These are phyloP conservation scores for Hypoxylon fragiforme DNA, from an alignment of 495 filamentous ascomycete species.

Conservation along the genomic window DNA sequence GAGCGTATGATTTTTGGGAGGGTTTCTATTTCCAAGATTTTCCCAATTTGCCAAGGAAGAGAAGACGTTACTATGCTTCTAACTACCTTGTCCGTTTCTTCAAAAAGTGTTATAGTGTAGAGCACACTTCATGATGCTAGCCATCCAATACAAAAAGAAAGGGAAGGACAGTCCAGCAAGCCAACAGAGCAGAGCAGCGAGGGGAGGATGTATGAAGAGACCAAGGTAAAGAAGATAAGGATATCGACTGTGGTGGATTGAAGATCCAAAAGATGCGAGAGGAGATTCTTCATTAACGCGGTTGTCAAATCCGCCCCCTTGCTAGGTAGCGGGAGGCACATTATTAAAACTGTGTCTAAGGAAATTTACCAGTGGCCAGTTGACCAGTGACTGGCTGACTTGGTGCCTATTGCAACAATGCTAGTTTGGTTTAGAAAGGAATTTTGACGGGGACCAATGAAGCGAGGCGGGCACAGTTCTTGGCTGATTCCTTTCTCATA, in stretches of 20 bases:
- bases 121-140: slow-evolving; percentile 16
- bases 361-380: slow-evolving; percentile 3
- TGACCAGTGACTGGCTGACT: no score
- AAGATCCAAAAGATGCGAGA: slow-evolving; percentile 6
- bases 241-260: slow-evolving; percentile 10
- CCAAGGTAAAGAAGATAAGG: neutral
- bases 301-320: slow-evolving; percentile 4
- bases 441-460: slow-evolving; percentile 9
- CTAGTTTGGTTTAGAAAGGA: neutral
- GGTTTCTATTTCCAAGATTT: neutral
- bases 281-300: slow-evolving; percentile 20
- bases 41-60: no score
- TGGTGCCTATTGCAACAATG: slow-evolving; percentile 10
- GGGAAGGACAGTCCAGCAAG: neutral
- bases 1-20: neutral
- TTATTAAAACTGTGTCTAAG: slow-evolving; percentile 1
- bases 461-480: slow-evolving; percentile 5
- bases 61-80: no score
- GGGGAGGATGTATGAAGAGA: no score
- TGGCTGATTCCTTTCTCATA: slow-evolving; percentile 14
- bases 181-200: neutral
- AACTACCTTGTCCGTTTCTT: slow-evolving; percentile 9
- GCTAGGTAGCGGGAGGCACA: neutral
- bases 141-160: neutral
- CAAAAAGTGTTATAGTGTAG: neutral